phyloP scores from a whole-genome alignment of 345 rosid species.

The Murraya koenigii region DNA sequence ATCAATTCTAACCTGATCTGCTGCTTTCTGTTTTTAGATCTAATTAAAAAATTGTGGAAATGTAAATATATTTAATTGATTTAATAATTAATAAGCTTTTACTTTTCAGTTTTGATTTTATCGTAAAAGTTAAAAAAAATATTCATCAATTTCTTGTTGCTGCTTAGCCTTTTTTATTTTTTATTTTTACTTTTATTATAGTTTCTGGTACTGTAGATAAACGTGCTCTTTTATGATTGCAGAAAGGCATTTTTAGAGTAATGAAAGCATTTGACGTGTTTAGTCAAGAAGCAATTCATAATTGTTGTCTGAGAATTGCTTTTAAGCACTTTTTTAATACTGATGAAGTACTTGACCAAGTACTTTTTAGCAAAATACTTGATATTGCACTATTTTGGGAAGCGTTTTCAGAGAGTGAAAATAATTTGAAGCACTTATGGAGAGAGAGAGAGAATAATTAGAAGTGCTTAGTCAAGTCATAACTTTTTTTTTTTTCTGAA shows the following conservation, averaged over 20 bases:
- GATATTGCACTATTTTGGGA: background rate
- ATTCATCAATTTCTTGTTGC: background rate
- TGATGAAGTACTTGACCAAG: background rate
- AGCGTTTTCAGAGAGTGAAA: background rate
- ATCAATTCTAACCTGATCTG: background rate
- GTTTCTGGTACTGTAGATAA: background rate
- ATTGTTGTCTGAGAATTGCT: background rate
- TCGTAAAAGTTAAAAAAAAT: too few species aligned
- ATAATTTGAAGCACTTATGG: background rate
- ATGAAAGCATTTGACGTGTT: background rate
- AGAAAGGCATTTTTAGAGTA: background rate
- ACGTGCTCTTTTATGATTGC: background rate
- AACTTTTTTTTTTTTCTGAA: background rate
- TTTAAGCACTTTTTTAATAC: background rate
- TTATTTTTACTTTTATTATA: too few species aligned
- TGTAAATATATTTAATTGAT: background rate
- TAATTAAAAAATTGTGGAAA: background rate
- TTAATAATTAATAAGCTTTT: background rate
- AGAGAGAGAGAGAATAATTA: background rate
- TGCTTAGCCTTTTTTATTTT: background rate
- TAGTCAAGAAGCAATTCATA: background rate
- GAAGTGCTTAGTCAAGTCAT: background rate
- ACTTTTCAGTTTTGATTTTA: too few species aligned
- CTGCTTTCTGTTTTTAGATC: slow-evolving; percentile 5
- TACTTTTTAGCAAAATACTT: background rate